Conservation (phyloP, 176 grass and related monocot genomes). For the Miscanthus lutarioriparius region DNA sequence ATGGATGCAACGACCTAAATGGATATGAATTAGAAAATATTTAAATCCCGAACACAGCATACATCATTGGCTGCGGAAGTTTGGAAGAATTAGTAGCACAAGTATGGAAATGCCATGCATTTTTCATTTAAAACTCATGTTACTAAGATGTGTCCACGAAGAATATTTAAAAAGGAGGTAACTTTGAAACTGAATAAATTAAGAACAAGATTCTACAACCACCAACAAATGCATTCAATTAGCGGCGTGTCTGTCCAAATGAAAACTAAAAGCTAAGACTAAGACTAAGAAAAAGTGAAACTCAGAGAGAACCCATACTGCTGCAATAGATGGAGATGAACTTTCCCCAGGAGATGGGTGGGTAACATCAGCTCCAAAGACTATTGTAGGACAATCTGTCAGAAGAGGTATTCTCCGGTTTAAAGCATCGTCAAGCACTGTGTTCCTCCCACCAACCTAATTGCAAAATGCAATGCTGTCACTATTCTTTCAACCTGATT, state of each 20-base stretch:
- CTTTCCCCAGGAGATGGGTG: constrained; percentile 71
- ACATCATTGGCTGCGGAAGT: background rate
- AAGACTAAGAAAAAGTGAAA: background rate
- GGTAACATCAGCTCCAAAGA: constrained; percentile 85
- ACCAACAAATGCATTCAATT: background rate
- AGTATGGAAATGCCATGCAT: background rate
- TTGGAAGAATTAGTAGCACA: background rate
- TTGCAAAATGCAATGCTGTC: background rate
- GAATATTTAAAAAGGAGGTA: background rate
- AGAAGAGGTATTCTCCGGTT: constrained; percentile 46
- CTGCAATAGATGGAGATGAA: constrained; percentile 68
- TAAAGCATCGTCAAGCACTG: constrained; percentile 65
- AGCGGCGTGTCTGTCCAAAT: background rate
- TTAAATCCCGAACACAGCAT: background rate
- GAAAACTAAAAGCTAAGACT: background rate
- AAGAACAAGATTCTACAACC: background rate
- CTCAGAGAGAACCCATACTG: constrained; percentile 33
- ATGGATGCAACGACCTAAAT: constrained; percentile 81
- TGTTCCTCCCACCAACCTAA: constrained; percentile 74
- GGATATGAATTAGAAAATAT: background rate
- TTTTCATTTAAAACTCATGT: background rate
- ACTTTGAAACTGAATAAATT: background rate
- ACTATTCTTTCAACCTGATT: background rate
- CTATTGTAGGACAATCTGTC: constrained; percentile 62
- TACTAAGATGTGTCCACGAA: background rate